Evolutionary conservation across 306 rosid species (phyloP), one percentile per base, ranked within the genome.

Genomic region (Fagus sylvatica): DNA sequence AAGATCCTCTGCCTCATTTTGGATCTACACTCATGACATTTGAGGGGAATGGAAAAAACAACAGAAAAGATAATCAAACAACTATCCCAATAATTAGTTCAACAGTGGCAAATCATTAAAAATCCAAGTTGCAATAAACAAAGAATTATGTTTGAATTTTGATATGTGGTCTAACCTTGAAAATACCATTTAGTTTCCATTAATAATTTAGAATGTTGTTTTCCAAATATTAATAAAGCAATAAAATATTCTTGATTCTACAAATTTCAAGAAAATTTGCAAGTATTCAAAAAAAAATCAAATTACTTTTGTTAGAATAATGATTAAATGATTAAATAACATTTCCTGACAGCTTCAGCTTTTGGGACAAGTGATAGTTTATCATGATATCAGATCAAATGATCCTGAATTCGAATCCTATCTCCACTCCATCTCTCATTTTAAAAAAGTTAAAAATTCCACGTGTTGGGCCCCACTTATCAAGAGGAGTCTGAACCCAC

Each of bases 1-100:
- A 79, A 94, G 97, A 82, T 89, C 93, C 75, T 83, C 88, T 51
- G 97, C 95, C 87, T 94, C 97, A 82, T 84, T 76, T 70, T 86
- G 91, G 74, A 94, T 91, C 98, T 94, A 76, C 53, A 78, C 74
- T 80, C 83, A 72, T 78, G 33, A 69, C 51, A 80, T 69, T 32
- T 34, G 12, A 42, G n/a, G 60, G 72, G 36, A 2, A 57, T 53
- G 42, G 22, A 12, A 72, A 13, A 32, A 43, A 30, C 43, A 7
- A 74, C 77, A 33, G 39, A 42, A 72, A 73, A 74, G 73, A 78
- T 54, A 40, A 78, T 60, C 39, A 66, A 79, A 65, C 43, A 82
- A 60, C 53, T 69, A 53, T 51, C 60, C 46, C 72, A 51, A 32
- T 36, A 42, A 75, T 56, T 33, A 51, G 64, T 73, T 60, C 6